phyloP scores from a whole-genome alignment of 2,329 filamentous ascomycete species.

The Colletotrichum sojae region DNA sequence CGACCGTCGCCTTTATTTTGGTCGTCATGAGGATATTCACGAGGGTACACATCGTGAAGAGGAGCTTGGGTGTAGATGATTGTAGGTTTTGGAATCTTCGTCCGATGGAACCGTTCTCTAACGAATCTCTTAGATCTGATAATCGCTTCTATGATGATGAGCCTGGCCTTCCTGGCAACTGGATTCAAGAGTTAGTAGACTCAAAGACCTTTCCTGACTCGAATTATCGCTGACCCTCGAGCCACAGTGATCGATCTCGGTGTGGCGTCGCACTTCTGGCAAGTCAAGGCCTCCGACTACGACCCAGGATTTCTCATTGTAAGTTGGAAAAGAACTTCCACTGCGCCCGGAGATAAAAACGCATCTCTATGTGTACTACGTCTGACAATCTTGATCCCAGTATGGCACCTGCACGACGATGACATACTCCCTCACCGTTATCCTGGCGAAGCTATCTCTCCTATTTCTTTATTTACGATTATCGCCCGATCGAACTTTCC shows the following conservation, averaged over 20 bases:
- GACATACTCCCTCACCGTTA: slow-evolving; percentile 9
- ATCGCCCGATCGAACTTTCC: slow-evolving; percentile 49
- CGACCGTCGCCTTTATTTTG: not conserved
- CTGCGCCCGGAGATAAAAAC: too few relatives aligned
- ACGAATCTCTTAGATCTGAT: not conserved
- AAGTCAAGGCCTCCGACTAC: not conserved
- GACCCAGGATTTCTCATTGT: not conserved
- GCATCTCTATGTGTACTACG: not conserved
- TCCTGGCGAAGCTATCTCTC: slow-evolving; percentile 25
- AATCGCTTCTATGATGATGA: not conserved
- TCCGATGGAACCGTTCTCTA: not conserved
- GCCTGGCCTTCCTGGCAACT: not conserved
- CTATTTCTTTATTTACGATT: slow-evolving; percentile 17
- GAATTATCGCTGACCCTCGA: not conserved
- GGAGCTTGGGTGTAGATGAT: not conserved
- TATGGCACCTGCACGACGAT: slow-evolving; percentile 37
- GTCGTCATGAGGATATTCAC: not conserved
- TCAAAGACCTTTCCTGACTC: not conserved
- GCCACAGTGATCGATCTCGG: not conserved
- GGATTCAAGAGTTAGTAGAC: not conserved
- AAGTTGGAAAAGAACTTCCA: not conserved
- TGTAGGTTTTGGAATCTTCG: not conserved
- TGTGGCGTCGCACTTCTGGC: not conserved
- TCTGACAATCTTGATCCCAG: not conserved
- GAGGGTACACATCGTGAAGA: not conserved